These are phyloP conservation scores for Phytophthora foliorum DNA, from an alignment of 352 stramenopile species.

Conservation along the genomic window DNA sequence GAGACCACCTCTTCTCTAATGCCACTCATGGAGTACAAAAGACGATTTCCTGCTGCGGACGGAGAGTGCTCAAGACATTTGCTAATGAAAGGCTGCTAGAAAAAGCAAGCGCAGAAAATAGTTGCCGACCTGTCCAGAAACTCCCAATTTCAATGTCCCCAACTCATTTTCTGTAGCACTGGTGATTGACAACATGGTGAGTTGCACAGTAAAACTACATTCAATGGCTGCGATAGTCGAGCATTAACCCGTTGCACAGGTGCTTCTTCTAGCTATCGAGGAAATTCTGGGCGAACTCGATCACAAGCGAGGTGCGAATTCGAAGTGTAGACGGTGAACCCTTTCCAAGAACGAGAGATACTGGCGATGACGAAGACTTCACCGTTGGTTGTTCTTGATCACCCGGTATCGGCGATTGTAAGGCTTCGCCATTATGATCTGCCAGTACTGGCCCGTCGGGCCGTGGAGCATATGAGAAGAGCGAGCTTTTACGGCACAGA, in stretches of 20 bases:
- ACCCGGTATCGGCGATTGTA: neutral
- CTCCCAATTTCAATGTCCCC: neutral
- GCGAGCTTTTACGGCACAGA: conserved; percentile 36
- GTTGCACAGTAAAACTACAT: neutral
- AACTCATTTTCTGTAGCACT: no score
- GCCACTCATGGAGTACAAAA: conserved; percentile 24
- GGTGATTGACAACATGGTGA: no score
- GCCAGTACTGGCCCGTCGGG: neutral
- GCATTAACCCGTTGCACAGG: no score
- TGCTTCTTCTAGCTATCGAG: conserved; percentile 29
- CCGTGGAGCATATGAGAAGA: neutral
- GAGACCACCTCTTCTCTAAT: conserved; percentile 6
- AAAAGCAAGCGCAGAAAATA: conserved; percentile 9
- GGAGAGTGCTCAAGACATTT: conserved; percentile 5
- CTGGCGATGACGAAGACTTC: neutral
- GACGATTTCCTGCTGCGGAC: neutral
- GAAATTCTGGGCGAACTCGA: conserved; percentile 45
- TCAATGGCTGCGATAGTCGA: no score
- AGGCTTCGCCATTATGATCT: neutral
- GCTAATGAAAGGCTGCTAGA: neutral
- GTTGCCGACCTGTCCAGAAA: neutral
- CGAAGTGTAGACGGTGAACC: neutral
- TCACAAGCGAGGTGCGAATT: conserved; percentile 33
- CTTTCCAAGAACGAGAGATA: neutral
- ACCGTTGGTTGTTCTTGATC: neutral